phyloP scores from a whole-genome alignment of 2,329 filamentous ascomycete species.

The Daldinia eschscholtzii region DNA sequence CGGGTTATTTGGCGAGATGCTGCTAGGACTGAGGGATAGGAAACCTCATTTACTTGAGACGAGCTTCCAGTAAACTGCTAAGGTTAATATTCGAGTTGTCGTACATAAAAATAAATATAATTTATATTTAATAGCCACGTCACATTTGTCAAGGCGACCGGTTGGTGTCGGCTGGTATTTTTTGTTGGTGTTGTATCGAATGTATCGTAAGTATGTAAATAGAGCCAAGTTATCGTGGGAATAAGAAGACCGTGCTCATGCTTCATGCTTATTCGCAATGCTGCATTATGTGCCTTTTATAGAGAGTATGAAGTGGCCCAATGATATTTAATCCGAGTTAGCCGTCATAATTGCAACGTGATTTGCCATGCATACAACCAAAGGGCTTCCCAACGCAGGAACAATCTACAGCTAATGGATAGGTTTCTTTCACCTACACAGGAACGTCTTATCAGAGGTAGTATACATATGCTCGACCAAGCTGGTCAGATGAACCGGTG shows the following conservation, averaged over 20 bases:
- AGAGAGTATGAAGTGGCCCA: conserved; percentile 37
- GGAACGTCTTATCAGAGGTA: conserved; percentile 26
- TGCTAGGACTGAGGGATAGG: conserved; percentile 69
- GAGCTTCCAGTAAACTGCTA: conserved; percentile 60
- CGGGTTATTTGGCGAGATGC: conserved; percentile 54
- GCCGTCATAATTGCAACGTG: conserved; percentile 36
- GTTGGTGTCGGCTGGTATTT: conserved; percentile 4
- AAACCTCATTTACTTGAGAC: conserved; percentile 73
- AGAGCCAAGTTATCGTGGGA: conserved; percentile 13
- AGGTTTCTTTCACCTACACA: conserved; percentile 11
- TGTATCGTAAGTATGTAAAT: background rate
- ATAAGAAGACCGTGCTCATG: background rate
- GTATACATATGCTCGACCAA: conserved; percentile 14
- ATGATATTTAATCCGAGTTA: conserved; percentile 40
- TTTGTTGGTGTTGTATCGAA: background rate
- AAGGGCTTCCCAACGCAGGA: conserved; percentile 39
- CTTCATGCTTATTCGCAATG: conserved; percentile 7
- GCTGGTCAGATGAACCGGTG: conserved; percentile 37
- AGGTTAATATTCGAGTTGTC: conserved; percentile 29
- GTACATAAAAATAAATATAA: conserved; percentile 25
- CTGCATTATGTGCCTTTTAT: conserved; percentile 31
- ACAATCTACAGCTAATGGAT: conserved; percentile 32
- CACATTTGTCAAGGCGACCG: conserved; percentile 12
- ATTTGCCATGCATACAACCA: conserved; percentile 22
- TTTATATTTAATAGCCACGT: conserved; percentile 38